Percentiles rank a stretch among this genome's conserved stretches.
Conservation (phyloP, 2,329 filamentous ascomycete species). For the Dothistroma pini region DNA sequence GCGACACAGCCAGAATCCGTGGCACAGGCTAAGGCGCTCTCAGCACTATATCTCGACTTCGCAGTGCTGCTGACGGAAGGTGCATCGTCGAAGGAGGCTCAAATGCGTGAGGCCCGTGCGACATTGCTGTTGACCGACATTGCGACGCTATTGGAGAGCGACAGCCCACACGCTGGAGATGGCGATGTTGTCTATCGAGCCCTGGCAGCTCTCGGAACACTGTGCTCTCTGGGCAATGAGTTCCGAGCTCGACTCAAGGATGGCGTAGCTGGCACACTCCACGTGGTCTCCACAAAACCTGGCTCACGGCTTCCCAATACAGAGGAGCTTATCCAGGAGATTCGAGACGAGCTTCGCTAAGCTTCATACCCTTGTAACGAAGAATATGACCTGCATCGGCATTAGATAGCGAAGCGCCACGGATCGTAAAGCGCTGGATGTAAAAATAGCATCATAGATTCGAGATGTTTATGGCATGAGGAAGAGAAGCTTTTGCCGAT, state of each 20-base stretch:
- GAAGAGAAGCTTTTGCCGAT: not conserved
- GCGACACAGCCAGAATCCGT: constrained; percentile 47
- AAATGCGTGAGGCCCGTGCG: constrained; percentile 32
- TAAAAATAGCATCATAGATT: not conserved
- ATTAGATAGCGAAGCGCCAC: not conserved
- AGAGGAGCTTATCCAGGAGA: constrained; percentile 58
- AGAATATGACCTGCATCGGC: not conserved
- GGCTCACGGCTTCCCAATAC: constrained; percentile 59
- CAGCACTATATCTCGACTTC: constrained; percentile 81
- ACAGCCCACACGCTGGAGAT: constrained; percentile 58
- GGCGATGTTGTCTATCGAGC: constrained; percentile 79
- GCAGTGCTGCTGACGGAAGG: constrained; percentile 62
- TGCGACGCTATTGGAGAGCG: constrained; percentile 32
- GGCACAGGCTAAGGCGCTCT: constrained; percentile 76
- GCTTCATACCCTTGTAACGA: not conserved
- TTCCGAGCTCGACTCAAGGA: constrained; percentile 57
- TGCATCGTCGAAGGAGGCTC: constrained; percentile 28
- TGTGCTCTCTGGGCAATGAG: constrained; percentile 60
- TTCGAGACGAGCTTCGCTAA: constrained; percentile 47
- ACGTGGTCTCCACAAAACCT: constrained; percentile 45
- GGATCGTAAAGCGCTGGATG: not conserved
- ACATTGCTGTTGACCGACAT: constrained; percentile 32
- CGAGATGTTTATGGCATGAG: not conserved
- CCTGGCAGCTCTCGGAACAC: constrained; percentile 77
- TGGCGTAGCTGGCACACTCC: constrained; percentile 51